Evolutionary conservation across 106 monocot genomes (phyloP).

Genomic region (Platanthera guangdongensis): DNA sequence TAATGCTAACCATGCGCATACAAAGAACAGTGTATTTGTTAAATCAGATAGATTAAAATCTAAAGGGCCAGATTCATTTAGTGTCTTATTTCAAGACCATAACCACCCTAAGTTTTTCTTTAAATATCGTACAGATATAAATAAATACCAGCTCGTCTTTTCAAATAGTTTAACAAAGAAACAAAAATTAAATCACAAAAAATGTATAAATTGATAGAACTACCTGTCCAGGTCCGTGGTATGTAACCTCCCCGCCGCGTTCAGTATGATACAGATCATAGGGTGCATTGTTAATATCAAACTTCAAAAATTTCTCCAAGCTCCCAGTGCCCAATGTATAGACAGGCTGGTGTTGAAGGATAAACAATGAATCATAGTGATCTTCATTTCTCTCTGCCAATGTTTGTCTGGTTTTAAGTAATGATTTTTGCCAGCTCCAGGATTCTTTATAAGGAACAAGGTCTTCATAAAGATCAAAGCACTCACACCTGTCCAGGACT

Average conservation of each 20-base stretch:
- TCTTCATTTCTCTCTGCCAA: conserved; percentile 57
- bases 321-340: conserved; percentile 77
- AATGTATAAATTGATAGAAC: background rate
- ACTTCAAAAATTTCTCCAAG: conserved; percentile 55
- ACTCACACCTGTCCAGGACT: conserved; percentile 46
- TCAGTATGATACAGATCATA: conserved; percentile 68
- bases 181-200: background rate
- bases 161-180: background rate
- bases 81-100: too few relatives aligned
- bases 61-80: too few relatives aligned
- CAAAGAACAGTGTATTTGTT: too few relatives aligned
- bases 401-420: conserved; percentile 40
- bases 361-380: conserved; percentile 45
- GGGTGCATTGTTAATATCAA: conserved; percentile 57
- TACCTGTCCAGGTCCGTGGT: conserved; percentile 95
- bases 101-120: too few relatives aligned
- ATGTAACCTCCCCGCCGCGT: conserved; percentile 89
- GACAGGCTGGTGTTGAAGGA: conserved; percentile 78
- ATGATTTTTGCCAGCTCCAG: conserved; percentile 73
- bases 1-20: too few relatives aligned
- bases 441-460: conserved; percentile 64
- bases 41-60: too few relatives aligned
- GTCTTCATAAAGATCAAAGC: conserved; percentile 58
- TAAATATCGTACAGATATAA: too few relatives aligned
- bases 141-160: too few relatives aligned